These are phyloP conservation scores for Aureobasidium zeae DNA, from an alignment of 2,329 filamentous ascomycete species.

Conservation along the genomic window DNA sequence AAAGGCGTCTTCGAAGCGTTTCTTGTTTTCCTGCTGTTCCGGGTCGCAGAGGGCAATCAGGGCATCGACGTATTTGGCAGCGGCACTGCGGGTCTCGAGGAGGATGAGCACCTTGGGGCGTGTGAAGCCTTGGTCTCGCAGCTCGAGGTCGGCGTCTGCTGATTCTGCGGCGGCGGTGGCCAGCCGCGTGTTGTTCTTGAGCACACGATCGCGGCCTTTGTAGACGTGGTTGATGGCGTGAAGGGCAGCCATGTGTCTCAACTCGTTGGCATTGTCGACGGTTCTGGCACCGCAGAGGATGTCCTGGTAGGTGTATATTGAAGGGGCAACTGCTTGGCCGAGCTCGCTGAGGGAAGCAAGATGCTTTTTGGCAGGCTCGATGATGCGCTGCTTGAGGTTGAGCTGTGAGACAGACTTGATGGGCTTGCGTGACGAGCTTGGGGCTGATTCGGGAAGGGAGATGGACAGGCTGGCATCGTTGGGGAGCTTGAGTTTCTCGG, in stretches of 20 bases:
- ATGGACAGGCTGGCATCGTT: conserved; percentile 16
- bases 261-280: conserved; percentile 53
- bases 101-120: conserved; percentile 87
- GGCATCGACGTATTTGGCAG: conserved; percentile 65
- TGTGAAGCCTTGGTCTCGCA: conserved; percentile 91
- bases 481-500: conserved; percentile 20
- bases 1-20: conserved; percentile 81
- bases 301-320: conserved; percentile 76
- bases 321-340: conserved; percentile 57
- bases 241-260: conserved; percentile 66
- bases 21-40: conserved; percentile 90
- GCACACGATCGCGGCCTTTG: conserved; percentile 82
- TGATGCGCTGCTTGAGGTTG: conserved; percentile 63
- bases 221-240: conserved; percentile 88
- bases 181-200: conserved; percentile 83
- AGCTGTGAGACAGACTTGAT: conserved; percentile 29
- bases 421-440: conserved; percentile 5
- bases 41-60: conserved; percentile 69
- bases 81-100: conserved; percentile 79
- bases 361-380: conserved; percentile 45
- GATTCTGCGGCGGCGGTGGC: conserved; percentile 57
- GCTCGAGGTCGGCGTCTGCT: conserved; percentile 54
- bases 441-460: conserved; percentile 18
- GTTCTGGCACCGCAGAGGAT: conserved; percentile 66
- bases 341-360: conserved; percentile 50